phyloP scores from a whole-genome alignment of 2,329 filamentous ascomycete species.

The Pseudogymnoascus verrucosus region DNA sequence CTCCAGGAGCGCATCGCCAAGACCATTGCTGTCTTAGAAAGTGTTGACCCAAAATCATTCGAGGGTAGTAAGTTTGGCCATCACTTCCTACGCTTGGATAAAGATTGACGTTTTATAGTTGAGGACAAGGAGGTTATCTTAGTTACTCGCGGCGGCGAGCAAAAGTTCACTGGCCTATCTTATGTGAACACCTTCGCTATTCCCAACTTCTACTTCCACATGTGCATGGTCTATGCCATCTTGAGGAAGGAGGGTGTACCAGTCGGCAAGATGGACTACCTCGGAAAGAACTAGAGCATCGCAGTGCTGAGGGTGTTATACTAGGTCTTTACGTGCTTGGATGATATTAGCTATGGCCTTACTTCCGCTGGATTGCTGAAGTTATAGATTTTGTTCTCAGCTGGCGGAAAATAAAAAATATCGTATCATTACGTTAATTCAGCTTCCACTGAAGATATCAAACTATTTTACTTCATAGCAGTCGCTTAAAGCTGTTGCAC shows the following conservation, averaged over 20 bases:
- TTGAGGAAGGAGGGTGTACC: constrained; percentile 52
- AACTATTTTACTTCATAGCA: neutral
- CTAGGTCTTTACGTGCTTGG: neutral
- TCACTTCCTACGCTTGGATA: neutral
- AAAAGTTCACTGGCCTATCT: constrained; percentile 33
- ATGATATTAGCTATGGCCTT: neutral
- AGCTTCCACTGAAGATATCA: neutral
- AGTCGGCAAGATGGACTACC: constrained; percentile 53
- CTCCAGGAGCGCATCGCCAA: constrained; percentile 39
- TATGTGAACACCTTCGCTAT: constrained; percentile 43
- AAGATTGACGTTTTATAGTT: constrained; percentile 11
- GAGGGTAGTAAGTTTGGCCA: constrained; percentile 27
- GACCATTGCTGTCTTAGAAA: constrained; percentile 39
- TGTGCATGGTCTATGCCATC: constrained; percentile 51
- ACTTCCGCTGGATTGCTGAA: neutral
- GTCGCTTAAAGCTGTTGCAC: neutral
- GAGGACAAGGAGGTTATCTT: constrained; percentile 34
- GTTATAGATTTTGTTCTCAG: neutral
- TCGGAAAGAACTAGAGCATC: constrained; percentile 23
- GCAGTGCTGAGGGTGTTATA: neutral
- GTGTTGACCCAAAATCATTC: constrained; percentile 34
- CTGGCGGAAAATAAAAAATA: neutral
- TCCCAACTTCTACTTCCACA: constrained; percentile 59
- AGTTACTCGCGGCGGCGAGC: constrained; percentile 25
- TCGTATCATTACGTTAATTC: neutral